Percentiles rank a stretch among this genome's conserved stretches.
phyloP scores from a whole-genome alignment of 2,329 filamentous ascomycete species.

The Chaetomiaceae sp. region DNA sequence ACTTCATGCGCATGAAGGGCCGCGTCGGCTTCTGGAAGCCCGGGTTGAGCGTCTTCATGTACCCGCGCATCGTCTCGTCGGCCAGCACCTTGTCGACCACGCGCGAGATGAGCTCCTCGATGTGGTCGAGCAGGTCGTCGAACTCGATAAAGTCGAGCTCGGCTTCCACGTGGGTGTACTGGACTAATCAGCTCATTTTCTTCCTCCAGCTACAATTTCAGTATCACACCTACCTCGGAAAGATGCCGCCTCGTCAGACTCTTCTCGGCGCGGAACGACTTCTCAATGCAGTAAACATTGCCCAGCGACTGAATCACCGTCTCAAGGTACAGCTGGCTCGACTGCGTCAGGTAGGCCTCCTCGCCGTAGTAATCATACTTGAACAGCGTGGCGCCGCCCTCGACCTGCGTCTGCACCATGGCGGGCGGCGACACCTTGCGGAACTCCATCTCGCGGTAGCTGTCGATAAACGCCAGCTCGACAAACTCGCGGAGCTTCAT shows the following conservation, averaged over 20 bases:
- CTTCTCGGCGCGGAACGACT: conserved; percentile 98
- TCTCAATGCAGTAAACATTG: conserved; percentile 96
- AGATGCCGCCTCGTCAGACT: conserved; percentile 89
- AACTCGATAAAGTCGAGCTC: conserved; percentile 97
- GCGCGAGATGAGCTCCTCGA: conserved; percentile 82
- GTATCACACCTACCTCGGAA: conserved; percentile 53
- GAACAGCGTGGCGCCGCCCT: conserved; percentile 90
- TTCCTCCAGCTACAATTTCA: no score
- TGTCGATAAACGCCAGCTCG: conserved; percentile 73
- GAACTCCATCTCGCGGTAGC: conserved; percentile 72
- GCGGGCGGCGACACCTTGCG: conserved; percentile 84
- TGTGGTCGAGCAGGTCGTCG: conserved; percentile 77
- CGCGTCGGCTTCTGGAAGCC: conserved; percentile 75
- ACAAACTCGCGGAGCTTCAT: conserved; percentile 82
- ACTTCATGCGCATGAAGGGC: conserved; percentile 93
- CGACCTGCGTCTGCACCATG: conserved; percentile 91
- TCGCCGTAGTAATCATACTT: conserved; percentile 62
- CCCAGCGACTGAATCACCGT: conserved; percentile 86
- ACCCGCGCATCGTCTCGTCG: conserved; percentile 66
- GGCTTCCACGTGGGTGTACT: conserved; percentile 91
- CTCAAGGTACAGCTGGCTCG: conserved; percentile 95
- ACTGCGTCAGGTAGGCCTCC: conserved; percentile 90
- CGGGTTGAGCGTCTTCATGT: conserved; percentile 86
- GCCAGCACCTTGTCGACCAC: conserved; percentile 75
- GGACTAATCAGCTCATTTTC: neutral